phyloP scores from a whole-genome alignment of 306 rosid genomes.

The Cotoneaster glaucophyllus region DNA sequence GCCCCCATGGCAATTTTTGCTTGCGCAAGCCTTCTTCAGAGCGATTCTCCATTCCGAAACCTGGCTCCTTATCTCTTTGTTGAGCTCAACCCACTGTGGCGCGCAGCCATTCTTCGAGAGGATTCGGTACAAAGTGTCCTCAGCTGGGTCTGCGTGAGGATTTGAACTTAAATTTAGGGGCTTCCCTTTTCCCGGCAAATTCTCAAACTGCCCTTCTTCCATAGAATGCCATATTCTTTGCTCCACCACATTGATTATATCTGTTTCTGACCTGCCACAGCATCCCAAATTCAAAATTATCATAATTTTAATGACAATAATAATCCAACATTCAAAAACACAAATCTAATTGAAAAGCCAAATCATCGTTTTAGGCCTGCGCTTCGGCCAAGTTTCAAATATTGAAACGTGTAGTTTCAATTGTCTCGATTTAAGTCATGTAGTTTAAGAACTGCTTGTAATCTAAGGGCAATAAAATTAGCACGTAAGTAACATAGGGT shows the following conservation, averaged over 20 bases:
- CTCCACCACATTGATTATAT: slow-evolving; percentile 77
- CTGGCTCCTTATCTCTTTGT: slow-evolving; percentile 69
- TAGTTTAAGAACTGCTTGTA: too few species aligned
- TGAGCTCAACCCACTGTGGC: slow-evolving; percentile 88
- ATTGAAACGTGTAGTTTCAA: too few species aligned
- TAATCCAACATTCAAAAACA: too few species aligned
- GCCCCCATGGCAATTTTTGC: slow-evolving; percentile 30
- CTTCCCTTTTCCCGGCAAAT: slow-evolving; percentile 87
- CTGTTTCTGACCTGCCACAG: slow-evolving; percentile 74
- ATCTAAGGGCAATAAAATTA: too few species aligned
- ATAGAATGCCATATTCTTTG: slow-evolving; percentile 93
- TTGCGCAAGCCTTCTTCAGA: slow-evolving; percentile 54
- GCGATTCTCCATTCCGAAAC: slow-evolving; percentile 51
- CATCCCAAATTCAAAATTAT: not conserved
- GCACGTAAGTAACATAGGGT: too few species aligned
- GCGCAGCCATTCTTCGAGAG: slow-evolving; percentile 76
- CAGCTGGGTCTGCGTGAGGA: slow-evolving; percentile 94
- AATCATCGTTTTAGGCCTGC: too few species aligned
- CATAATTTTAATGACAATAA: too few species aligned
- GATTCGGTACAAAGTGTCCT: slow-evolving; percentile 72
- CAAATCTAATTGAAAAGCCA: too few species aligned
- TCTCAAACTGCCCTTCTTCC: slow-evolving; percentile 91
- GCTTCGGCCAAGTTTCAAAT: too few species aligned
- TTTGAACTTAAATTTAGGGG: slow-evolving; percentile 60
- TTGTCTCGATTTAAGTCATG: too few species aligned